Percentiles rank a stretch among this genome's conserved stretches.
These are phyloP conservation scores for Sphaerulina populicola DNA, from an alignment of 2,329 filamentous ascomycete genomes.

Conservation along the genomic window DNA sequence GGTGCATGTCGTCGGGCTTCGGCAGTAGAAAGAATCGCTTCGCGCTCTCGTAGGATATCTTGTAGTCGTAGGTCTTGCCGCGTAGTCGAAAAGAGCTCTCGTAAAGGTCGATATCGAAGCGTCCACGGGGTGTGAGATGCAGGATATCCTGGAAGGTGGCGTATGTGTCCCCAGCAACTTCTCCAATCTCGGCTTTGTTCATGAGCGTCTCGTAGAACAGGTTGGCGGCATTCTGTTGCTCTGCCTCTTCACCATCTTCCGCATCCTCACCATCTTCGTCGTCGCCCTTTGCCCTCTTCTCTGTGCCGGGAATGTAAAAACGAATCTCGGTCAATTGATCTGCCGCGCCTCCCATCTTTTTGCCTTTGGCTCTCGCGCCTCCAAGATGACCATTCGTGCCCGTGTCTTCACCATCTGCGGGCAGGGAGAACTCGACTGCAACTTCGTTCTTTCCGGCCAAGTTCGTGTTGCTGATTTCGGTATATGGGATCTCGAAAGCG, in stretches of 20 bases:
- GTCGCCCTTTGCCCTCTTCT: conserved; percentile 61
- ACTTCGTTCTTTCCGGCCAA: conserved; percentile 96
- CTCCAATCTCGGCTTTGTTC: conserved; percentile 97
- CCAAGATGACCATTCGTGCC: conserved; percentile 66
- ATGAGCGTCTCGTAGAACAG: conserved; percentile 98
- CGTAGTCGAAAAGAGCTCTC: conserved; percentile 93
- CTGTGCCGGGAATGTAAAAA: conserved; percentile 92
- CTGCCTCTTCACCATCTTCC: conserved; percentile 46
- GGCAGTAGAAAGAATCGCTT: conserved; percentile 99
- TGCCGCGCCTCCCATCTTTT: conserved; percentile 77
- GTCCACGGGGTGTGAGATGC: conserved; percentile 94
- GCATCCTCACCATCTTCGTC: conserved; percentile 59
- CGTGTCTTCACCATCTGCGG: conserved; percentile 61
- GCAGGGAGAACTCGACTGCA: conserved; percentile 82
- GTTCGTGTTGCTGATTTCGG: conserved; percentile 96
- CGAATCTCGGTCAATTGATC: conserved; percentile 98
- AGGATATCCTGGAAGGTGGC: conserved; percentile 94
- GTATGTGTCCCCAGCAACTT: conserved; percentile 96
- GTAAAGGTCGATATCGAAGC: conserved; percentile 99
- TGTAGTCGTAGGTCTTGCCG: conserved; percentile 99
- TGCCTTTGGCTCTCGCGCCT: conserved; percentile 66
- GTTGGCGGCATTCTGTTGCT: conserved; percentile 90
- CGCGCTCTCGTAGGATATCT: conserved; percentile 94
- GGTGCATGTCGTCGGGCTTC: conserved; percentile 96
- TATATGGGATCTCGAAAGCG: conserved; percentile 93